phyloP scores from a whole-genome alignment of 2,329 filamentous ascomycete genomes.

The Colletotrichum plurivorum region DNA sequence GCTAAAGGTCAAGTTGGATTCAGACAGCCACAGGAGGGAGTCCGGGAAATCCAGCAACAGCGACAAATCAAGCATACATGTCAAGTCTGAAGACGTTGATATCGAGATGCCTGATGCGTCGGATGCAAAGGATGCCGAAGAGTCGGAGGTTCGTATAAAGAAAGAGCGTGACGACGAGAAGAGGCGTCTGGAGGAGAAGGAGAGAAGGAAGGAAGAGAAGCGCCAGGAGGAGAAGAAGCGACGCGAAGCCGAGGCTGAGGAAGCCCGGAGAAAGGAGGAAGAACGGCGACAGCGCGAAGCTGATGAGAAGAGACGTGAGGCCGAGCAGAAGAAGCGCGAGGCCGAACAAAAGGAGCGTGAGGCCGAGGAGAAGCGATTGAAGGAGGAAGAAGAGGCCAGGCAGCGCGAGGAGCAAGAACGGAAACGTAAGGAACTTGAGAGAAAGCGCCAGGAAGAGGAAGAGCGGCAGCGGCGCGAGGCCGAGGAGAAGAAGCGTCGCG shows the following conservation, averaged over 20 bases:
- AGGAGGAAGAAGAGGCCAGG: constrained; percentile 47
- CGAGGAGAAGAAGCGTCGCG: constrained; percentile 48
- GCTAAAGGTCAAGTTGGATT: constrained; percentile 53
- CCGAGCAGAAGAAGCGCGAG: constrained; percentile 40
- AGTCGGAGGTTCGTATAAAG: constrained; percentile 48
- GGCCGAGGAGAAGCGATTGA: constrained; percentile 54
- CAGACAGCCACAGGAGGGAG: constrained; percentile 58
- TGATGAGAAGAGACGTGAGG: constrained; percentile 39
- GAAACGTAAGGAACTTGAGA: constrained; percentile 44
- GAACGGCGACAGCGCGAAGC: constrained; percentile 38
- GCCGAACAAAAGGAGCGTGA: constrained; percentile 53
- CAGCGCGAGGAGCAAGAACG: constrained; percentile 53
- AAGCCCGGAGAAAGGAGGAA: constrained; percentile 50
- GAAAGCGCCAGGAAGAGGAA: constrained; percentile 44
- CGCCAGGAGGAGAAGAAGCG: constrained; percentile 44
- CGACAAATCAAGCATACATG: constrained; percentile 67
- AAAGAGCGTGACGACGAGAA: constrained; percentile 55
- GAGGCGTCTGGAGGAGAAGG: constrained; percentile 48
- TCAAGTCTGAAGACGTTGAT: constrained; percentile 71
- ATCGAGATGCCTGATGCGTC: constrained; percentile 68
- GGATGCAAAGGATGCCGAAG: constrained; percentile 46
- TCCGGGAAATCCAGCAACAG: constrained; percentile 55
- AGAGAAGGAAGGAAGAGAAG: constrained; percentile 40
- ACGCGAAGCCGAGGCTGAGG: constrained; percentile 51
- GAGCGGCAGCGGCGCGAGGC: constrained; percentile 42